Conservation (phyloP, 345 rosid species). For the rapeseed (Brassica napus) region DNA sequence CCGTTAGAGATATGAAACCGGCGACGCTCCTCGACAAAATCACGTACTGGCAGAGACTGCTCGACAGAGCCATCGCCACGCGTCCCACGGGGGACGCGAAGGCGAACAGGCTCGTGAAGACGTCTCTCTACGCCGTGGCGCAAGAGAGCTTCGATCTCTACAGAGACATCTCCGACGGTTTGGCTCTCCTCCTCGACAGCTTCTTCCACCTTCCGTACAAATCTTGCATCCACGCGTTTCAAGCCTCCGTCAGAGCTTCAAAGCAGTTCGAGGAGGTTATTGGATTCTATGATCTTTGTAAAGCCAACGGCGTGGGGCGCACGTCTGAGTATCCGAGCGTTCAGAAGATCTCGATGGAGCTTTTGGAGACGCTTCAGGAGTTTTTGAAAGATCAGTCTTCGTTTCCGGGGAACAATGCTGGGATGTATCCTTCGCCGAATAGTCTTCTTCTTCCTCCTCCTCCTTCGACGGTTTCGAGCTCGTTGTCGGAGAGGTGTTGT, state of each 20-base stretch:
- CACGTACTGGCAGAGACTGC: constrained; percentile 66
- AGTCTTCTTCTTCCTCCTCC: constrained; percentile 28
- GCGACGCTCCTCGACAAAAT: constrained; percentile 58
- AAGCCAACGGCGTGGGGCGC: constrained; percentile 53
- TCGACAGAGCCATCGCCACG: constrained; percentile 65
- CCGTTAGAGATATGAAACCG: constrained; percentile 67
- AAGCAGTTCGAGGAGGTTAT: constrained; percentile 71
- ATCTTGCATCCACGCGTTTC: constrained; percentile 61
- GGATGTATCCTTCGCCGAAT: constrained; percentile 23
- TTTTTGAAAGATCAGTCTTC: constrained; percentile 78
- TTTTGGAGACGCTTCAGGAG: constrained; percentile 71
- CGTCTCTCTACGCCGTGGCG: constrained; percentile 52
- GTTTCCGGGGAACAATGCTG: constrained; percentile 37
- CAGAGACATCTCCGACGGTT: constrained; percentile 66
- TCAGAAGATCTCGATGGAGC: constrained; percentile 71
- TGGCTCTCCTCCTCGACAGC: constrained; percentile 59
- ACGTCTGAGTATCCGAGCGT: constrained; percentile 81
- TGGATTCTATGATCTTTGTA: constrained; percentile 57
- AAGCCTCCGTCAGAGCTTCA: constrained; percentile 59
- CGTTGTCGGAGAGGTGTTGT: neutral
- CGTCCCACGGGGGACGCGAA: constrained; percentile 66
- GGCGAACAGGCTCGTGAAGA: constrained; percentile 51
- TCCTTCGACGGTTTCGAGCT: constrained; percentile 25
- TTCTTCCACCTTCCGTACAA: constrained; percentile 73
- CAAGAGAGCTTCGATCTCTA: constrained; percentile 80